These are phyloP conservation scores for Waitea zeae DNA, from an alignment of 1,284 basidiomycete genomes.

Conservation along the genomic window DNA sequence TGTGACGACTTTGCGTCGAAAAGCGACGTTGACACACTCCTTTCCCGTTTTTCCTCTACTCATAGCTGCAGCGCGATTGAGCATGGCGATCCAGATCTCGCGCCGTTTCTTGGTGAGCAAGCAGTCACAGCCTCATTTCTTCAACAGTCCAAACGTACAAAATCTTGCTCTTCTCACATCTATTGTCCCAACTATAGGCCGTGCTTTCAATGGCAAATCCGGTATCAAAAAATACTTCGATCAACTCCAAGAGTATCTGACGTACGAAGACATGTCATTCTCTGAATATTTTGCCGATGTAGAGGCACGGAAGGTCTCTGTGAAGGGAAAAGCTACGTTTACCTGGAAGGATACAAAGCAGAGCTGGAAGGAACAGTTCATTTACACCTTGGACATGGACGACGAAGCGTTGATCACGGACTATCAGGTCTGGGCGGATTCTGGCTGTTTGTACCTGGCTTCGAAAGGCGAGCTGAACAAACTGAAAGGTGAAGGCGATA, in stretches of 20 bases:
- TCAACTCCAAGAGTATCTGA: constrained; percentile 24
- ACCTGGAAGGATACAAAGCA: constrained; percentile 33
- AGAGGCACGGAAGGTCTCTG: constrained; percentile 28
- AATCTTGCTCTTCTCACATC: not conserved
- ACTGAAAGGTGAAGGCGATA: too few species aligned
- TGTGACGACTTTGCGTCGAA: constrained; percentile 34
- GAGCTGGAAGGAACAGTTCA: constrained; percentile 46
- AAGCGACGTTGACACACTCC: constrained; percentile 20
- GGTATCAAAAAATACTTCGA: constrained; percentile 32
- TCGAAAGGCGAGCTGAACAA: constrained; percentile 25
- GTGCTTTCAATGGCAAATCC: constrained; percentile 23
- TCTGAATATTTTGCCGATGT: constrained; percentile 22
- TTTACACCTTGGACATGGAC: constrained; percentile 44
- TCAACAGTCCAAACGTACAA: not conserved
- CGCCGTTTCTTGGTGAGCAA: not conserved
- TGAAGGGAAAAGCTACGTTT: constrained; percentile 36
- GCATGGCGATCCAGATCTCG: constrained; percentile 31
- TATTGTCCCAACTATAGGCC: constrained; percentile 25
- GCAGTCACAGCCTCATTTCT: not conserved
- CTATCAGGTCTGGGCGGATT: constrained; percentile 55
- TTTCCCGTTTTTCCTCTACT: constrained; percentile 32
- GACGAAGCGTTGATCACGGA: constrained; percentile 30
- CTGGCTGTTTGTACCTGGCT: constrained; percentile 44
- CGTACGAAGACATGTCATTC: constrained; percentile 23
- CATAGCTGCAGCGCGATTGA: constrained; percentile 28